Base-by-base conservation (phyloP, 2,329 filamentous ascomycete species). In the Colletotrichum tamarilloi region DNA sequence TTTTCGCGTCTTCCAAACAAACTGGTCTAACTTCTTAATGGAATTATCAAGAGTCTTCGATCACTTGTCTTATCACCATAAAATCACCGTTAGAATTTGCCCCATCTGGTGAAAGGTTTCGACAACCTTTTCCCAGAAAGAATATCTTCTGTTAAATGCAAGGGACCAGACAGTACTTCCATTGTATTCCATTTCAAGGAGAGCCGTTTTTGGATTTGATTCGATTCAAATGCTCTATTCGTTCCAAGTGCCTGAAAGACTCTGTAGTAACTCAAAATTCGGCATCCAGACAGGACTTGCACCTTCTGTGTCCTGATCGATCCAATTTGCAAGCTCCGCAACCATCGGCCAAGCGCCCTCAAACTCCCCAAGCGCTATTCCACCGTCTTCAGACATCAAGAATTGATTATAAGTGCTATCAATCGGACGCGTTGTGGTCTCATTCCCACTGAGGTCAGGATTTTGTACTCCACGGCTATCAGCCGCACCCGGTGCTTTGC, bases 271-370 rank as follows among this genome's bases (percentile, higher is more conserved):
- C 66, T 79, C 79, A 60, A 80, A 80, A 26, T 80, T 78, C 3
- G 78, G 79, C 78, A 80, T 80, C 78, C 78, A 79, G 9, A 79
- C 71, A 4, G 78, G 74, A 12, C 76, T 77, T 5, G 76, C 77
- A 22, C 78, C 76, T 49, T n/a, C 42, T 7, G 42, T 49, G 5
- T 77, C 76, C 65, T 80, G 79, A 11, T 80, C 78, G 22, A 79
- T 80, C 78, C 79, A 80, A 57, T 75, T 80, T 9, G 79, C 78
- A 60, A 80, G 68, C 62, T 79, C 78, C 1, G 77, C 77, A 7
- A 80, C 79, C 9, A 80, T 78, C 49, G 77, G 76, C 78, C 78
- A 79, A 9, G 77, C 74, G 9, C 75, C 75, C 53, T 76, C 70
- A 6, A 74, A 69, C 11, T 72, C 75, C 3, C 64, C 57, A 2